Percentiles rank a stretch among this genome's conserved stretches.
Evolutionary conservation across 1,284 basidiomycete genomes (phyloP).

Genomic region (Fomitopsis schrenkii): DNA sequence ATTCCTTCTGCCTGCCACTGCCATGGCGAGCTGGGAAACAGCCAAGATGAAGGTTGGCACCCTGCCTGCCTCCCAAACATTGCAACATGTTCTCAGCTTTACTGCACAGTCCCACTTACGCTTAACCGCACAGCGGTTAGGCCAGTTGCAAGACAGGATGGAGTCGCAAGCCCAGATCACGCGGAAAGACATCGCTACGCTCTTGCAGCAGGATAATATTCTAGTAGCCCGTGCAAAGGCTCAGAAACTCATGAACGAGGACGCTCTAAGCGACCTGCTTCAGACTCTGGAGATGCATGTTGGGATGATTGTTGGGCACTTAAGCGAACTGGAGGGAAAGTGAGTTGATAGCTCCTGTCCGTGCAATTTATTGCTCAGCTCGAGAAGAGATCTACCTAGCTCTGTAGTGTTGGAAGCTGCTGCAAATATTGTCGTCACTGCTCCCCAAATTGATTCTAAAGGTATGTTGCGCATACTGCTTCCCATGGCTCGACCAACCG

Average conservation of each 20-base stretch:
- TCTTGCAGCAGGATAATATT: constrained; percentile 57
- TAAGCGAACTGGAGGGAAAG: constrained; percentile 53
- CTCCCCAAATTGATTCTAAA: constrained; percentile 51
- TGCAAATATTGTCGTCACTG: constrained; percentile 61
- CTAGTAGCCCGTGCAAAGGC: constrained; percentile 64
- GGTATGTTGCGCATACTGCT: constrained; percentile 33
- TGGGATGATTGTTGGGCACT: constrained; percentile 53
- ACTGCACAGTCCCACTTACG: constrained; percentile 53
- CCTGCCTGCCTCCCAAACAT: not conserved
- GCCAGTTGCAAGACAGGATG: constrained; percentile 64
- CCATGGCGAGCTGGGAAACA: constrained; percentile 35
- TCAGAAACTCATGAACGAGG: constrained; percentile 60
- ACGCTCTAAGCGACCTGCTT: constrained; percentile 54
- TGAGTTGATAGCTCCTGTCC: constrained; percentile 20
- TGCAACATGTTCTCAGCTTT: not conserved
- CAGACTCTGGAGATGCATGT: constrained; percentile 66
- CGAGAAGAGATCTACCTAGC: constrained; percentile 35
- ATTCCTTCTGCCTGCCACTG: not conserved
- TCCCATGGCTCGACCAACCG: not conserved
- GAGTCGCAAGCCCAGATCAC: constrained; percentile 60
- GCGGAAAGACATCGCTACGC: constrained; percentile 60
- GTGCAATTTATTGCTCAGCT: not conserved
- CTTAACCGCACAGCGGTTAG: constrained; percentile 58
- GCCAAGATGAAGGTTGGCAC: constrained; percentile 42
- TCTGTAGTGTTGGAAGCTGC: constrained; percentile 57